Conservation (phyloP, 345 rosid genomes). For the Arabidopsis thaliana region DNA sequence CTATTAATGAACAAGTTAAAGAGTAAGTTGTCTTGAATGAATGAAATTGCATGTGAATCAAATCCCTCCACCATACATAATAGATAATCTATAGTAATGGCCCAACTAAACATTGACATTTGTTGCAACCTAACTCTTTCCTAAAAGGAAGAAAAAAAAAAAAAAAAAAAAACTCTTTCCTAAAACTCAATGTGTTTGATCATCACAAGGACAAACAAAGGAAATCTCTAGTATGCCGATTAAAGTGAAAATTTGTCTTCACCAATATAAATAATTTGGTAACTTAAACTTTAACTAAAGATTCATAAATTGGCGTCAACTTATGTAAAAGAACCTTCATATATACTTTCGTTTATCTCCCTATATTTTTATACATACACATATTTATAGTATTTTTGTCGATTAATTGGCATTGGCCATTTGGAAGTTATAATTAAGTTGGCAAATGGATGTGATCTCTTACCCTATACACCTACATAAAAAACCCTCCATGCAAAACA, state of each 20-base stretch:
- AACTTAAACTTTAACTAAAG: neutral
- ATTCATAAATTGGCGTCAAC: conserved; percentile 14
- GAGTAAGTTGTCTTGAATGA: conserved; percentile 31
- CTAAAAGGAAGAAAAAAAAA: too few relatives aligned
- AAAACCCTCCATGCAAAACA: conserved; percentile 10
- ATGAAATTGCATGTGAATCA: conserved; percentile 23
- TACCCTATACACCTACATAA: conserved; percentile 25
- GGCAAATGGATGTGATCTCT: conserved; percentile 35
- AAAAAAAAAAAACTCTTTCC: conserved; percentile 34
- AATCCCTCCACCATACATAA: conserved; percentile 28
- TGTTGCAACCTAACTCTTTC: conserved; percentile 38
- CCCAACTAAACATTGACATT: conserved; percentile 40
- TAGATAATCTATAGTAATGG: conserved; percentile 34
- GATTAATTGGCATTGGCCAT: conserved; percentile 29
- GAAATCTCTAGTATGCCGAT: neutral
- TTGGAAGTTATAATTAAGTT: conserved; percentile 24
- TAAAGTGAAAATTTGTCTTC: neutral
- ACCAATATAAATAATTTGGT: neutral
- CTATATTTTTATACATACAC: neutral
- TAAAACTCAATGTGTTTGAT: conserved; percentile 30
- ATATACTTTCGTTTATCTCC: neutral
- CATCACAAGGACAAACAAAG: conserved; percentile 17
- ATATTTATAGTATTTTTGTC: neutral
- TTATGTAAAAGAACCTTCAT: neutral
- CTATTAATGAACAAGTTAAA: conserved; percentile 33